These are phyloP conservation scores for Cytospora leucostoma DNA, from an alignment of 2,329 filamentous ascomycete species.

Conservation along the genomic window DNA sequence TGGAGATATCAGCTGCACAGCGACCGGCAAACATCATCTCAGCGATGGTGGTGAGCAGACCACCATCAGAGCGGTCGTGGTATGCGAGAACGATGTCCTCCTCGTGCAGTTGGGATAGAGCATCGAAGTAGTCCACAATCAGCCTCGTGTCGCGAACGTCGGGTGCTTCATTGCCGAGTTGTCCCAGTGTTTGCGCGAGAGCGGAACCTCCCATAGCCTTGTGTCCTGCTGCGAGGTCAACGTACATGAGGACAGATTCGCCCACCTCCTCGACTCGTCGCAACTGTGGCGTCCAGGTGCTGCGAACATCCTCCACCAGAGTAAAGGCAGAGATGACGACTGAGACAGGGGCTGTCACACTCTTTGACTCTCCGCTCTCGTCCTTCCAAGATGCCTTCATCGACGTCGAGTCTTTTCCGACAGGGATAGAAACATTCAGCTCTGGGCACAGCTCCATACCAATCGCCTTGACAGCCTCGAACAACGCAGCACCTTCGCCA, in stretches of 20 bases:
- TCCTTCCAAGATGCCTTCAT: slow-evolving; percentile 98
- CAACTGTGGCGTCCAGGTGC: slow-evolving; percentile 92
- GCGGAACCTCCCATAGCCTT: slow-evolving; percentile 88
- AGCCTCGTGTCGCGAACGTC: slow-evolving; percentile 82
- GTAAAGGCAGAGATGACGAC: slow-evolving; percentile 90
- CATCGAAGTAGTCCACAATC: slow-evolving; percentile 90
- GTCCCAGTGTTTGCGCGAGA: slow-evolving; percentile 83
- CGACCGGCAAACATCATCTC: slow-evolving; percentile 99
- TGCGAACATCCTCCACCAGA: slow-evolving; percentile 76
- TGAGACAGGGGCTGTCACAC: slow-evolving; percentile 89
- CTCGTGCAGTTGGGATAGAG: slow-evolving; percentile 66
- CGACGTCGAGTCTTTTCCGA: slow-evolving; percentile 97
- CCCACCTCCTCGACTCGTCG: slow-evolving; percentile 82
- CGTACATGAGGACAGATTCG: slow-evolving; percentile 84
- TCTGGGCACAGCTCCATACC: slow-evolving; percentile 89
- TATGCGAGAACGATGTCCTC: slow-evolving; percentile 77
- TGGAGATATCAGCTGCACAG: slow-evolving; percentile 80
- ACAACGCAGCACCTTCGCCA: slow-evolving; percentile 88
- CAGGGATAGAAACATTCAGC: slow-evolving; percentile 90
- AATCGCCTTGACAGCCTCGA: slow-evolving; percentile 90
- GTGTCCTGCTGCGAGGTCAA: slow-evolving; percentile 81
- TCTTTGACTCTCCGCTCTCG: slow-evolving; percentile 66
- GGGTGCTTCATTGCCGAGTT: slow-evolving; percentile 81
- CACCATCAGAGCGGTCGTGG: slow-evolving; percentile 92
- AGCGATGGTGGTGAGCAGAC: slow-evolving; percentile 82